These are phyloP conservation scores for Mimosa bimucronata DNA, from an alignment of 306 rosid species.

Conservation along the genomic window DNA sequence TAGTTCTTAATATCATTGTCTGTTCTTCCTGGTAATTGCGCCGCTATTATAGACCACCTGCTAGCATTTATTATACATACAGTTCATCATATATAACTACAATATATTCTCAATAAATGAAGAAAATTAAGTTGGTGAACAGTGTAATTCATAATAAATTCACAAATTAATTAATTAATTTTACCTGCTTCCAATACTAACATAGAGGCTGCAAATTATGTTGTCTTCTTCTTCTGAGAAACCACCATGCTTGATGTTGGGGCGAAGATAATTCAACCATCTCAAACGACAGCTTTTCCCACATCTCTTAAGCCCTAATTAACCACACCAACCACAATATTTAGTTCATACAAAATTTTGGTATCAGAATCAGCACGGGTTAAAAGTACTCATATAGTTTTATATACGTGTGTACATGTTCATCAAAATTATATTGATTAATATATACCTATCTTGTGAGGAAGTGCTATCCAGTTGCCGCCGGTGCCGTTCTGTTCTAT, in stretches of 20 bases:
- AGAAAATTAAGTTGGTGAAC: not conserved
- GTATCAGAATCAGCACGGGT: not conserved
- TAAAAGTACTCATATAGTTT: not conserved
- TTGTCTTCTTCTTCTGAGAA: constrained; percentile 90
- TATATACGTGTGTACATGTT: not conserved
- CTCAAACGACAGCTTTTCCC: constrained; percentile 78
- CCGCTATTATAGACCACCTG: constrained; percentile 96
- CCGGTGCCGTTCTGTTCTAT: constrained; percentile 69
- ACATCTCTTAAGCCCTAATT: constrained; percentile 77
- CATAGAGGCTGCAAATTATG: constrained; percentile 83
- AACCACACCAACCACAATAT: not conserved
- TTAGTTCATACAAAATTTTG: not conserved
- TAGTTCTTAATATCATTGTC: constrained; percentile 89
- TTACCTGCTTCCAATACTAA: constrained; percentile 91
- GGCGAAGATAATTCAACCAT: constrained; percentile 83
- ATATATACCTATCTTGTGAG: constrained; percentile 71
- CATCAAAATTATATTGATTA: not conserved
- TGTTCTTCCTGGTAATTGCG: constrained; percentile 84
- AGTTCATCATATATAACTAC: not conserved
- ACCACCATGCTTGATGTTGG: constrained; percentile 80
- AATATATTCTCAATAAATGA: not conserved
- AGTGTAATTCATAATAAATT: not conserved
- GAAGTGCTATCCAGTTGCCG: constrained; percentile 87
- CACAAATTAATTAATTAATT: not conserved
- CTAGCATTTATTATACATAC: not conserved